phyloP scores from a whole-genome alignment of 352 stramenopile genomes.

The Phytophthora sojae region DNA sequence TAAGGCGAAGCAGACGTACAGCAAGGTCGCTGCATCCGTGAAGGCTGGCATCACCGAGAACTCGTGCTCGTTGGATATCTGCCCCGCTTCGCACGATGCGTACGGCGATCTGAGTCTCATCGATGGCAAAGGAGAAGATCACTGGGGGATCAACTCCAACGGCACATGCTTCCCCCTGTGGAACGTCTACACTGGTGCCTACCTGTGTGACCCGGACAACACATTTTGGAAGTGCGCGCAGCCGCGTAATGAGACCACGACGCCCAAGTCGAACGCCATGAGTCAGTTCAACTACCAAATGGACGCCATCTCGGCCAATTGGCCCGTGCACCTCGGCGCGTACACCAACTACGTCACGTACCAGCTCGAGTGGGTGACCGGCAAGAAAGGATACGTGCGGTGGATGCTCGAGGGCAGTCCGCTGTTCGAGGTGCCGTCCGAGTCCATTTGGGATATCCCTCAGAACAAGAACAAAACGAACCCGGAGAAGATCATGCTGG shows the following conservation, averaged over 20 bases:
- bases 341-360: constrained; percentile 69
- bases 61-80: constrained; percentile 41
- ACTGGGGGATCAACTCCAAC: constrained; percentile 68
- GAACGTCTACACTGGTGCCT: constrained; percentile 55
- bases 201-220: constrained; percentile 60
- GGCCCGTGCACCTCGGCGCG: constrained; percentile 67
- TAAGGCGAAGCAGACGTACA: constrained; percentile 37
- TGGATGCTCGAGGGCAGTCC: constrained; percentile 76
- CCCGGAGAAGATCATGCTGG: constrained; percentile 86
- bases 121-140: constrained; percentile 33
- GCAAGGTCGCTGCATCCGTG: constrained; percentile 33
- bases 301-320: constrained; percentile 69
- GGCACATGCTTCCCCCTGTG: constrained; percentile 55
- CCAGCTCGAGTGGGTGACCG: constrained; percentile 53
- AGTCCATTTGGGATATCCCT: constrained; percentile 48
- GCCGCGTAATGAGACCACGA: constrained; percentile 49
- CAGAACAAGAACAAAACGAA: constrained; percentile 48
- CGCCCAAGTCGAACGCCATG: constrained; percentile 57
- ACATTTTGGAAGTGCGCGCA: constrained; percentile 42
- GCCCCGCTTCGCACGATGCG: constrained; percentile 56
- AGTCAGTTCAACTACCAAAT: constrained; percentile 45
- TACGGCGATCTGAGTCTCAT: constrained; percentile 55
- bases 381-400: constrained; percentile 49
- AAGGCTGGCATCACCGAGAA: constrained; percentile 52
- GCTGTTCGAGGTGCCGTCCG: constrained; percentile 79